phyloP scores from a whole-genome alignment of 495 filamentous ascomycete species.

The Arthonia radiata region DNA sequence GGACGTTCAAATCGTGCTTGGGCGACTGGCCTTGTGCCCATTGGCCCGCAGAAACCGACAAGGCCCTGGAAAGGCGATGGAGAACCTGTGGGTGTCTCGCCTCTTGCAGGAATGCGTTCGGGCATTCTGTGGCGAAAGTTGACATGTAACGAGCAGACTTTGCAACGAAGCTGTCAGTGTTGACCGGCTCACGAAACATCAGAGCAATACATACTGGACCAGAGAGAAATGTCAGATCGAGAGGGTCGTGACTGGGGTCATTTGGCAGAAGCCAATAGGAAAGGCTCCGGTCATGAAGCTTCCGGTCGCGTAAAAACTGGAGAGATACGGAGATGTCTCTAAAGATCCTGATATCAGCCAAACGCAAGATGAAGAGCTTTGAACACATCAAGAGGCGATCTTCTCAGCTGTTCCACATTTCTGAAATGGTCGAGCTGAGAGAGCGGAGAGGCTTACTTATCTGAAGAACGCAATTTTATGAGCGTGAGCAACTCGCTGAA shows the following conservation, averaged over 20 bases:
- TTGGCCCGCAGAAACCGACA: constrained; percentile 19
- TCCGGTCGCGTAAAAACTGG: constrained; percentile 26
- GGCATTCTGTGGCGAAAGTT: constrained; percentile 28
- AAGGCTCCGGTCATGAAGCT: constrained; percentile 24
- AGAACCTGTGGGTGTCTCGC: constrained; percentile 21
- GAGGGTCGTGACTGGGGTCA: constrained; percentile 18
- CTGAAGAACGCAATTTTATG: too few relatives aligned
- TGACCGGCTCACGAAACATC: too few relatives aligned
- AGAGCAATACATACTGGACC: too few relatives aligned
- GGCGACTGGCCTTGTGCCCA: constrained; percentile 27
- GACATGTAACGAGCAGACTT: constrained; percentile 31
- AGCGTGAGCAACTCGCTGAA: constrained; percentile 28
- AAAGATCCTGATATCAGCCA: constrained; percentile 2
- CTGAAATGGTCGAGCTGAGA: too few relatives aligned
- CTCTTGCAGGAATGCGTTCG: constrained; percentile 26
- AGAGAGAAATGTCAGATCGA: constrained; percentile 26
- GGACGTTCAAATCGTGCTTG: constrained; percentile 27
- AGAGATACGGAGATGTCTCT: constrained; percentile 19
- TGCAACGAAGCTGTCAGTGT: too few relatives aligned
- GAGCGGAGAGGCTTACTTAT: too few relatives aligned
- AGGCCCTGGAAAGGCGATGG: constrained; percentile 17
- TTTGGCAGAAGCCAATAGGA: constrained; percentile 27
- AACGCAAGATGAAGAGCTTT: constrained; percentile 1
- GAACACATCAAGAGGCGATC: too few relatives aligned
- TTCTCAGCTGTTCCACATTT: too few relatives aligned